A percentile compares a stretch with the other conserved stretches of the same genome.
phyloP scores from a whole-genome alignment of 306 rosid genomes.

The Erythrophleum fordii region DNA sequence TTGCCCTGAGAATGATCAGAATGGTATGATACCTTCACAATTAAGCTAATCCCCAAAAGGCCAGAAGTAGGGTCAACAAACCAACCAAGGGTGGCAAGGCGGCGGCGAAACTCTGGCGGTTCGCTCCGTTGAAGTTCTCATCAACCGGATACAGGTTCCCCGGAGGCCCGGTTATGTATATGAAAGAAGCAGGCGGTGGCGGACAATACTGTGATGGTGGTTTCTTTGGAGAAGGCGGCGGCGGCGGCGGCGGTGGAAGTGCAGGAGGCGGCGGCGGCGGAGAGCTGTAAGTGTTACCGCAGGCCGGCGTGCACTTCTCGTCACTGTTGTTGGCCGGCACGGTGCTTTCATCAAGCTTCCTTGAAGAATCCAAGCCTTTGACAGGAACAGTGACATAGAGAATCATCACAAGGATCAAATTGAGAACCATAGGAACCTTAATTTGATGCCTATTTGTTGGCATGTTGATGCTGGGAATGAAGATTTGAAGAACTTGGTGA shows the following conservation, averaged over 20 bases:
- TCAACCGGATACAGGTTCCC: slow-evolving; percentile 47
- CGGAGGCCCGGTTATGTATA: slow-evolving; percentile 48
- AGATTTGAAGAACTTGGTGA: background rate
- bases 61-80: slow-evolving; percentile 28
- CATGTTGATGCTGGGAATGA: slow-evolving; percentile 1
- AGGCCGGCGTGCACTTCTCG: slow-evolving; percentile 38
- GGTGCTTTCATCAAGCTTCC: slow-evolving; percentile 55
- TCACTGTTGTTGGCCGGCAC: slow-evolving; percentile 17
- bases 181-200: slow-evolving; percentile 44
- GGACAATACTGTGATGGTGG: slow-evolving; percentile 40
- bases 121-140: slow-evolving; percentile 43
- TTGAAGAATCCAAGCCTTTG: slow-evolving; percentile 43
- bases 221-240: slow-evolving; percentile 37
- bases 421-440: slow-evolving; percentile 32
- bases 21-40: background rate
- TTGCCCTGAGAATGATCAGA: background rate
- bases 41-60: slow-evolving; percentile 29
- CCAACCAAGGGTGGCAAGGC: slow-evolving; percentile 36
- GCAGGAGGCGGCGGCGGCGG: slow-evolving; percentile 33
- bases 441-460: slow-evolving; percentile 29
- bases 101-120: background rate
- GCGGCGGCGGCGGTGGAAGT: slow-evolving; percentile 42
- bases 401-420: slow-evolving; percentile 36
- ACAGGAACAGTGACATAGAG: slow-evolving; percentile 28
- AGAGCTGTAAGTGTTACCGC: slow-evolving; percentile 33